Evolutionary conservation across 2,329 filamentous ascomycete species (phyloP).

Genomic region (Diaporthe citrichinensis): DNA sequence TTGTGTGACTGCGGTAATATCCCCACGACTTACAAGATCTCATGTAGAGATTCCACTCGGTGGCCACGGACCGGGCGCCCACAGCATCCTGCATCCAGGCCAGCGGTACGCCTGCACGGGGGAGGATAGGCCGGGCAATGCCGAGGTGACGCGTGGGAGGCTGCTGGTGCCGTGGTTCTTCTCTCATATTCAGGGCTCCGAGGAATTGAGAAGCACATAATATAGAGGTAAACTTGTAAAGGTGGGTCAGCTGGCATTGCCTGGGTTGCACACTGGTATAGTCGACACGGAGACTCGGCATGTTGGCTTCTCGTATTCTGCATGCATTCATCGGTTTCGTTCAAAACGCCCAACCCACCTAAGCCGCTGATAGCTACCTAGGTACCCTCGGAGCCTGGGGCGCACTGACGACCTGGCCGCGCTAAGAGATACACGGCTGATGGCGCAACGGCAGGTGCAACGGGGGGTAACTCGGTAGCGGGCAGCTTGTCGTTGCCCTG

Average conservation of each 20-base stretch:
- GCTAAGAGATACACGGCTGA: slow-evolving; percentile 1
- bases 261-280: not conserved
- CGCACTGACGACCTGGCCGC: not conserved
- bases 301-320: slow-evolving; percentile 13
- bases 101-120: slow-evolving; percentile 16
- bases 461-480: slow-evolving; percentile 1
- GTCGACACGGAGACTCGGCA: slow-evolving; percentile 8
- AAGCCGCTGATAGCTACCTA: slow-evolving; percentile 2
- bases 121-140: not conserved
- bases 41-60: not conserved
- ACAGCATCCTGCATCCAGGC: slow-evolving; percentile 17
- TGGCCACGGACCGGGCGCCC: slow-evolving; percentile 7
- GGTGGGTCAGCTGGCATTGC: slow-evolving; percentile 1
- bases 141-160: not conserved
- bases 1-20: slow-evolving; percentile 19
- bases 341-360: not conserved
- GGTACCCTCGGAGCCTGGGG: not conserved
- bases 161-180: not conserved
- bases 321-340: not conserved
- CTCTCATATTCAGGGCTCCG: too few relatives aligned
- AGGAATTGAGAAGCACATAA: not conserved
- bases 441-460: slow-evolving; percentile 5
- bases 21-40: slow-evolving; percentile 29
- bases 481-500: not conserved
- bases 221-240: not conserved